Evolutionary conservation across 208 protist genomes (phyloP).

Genomic region (Trypanosoma grayi): DNA sequence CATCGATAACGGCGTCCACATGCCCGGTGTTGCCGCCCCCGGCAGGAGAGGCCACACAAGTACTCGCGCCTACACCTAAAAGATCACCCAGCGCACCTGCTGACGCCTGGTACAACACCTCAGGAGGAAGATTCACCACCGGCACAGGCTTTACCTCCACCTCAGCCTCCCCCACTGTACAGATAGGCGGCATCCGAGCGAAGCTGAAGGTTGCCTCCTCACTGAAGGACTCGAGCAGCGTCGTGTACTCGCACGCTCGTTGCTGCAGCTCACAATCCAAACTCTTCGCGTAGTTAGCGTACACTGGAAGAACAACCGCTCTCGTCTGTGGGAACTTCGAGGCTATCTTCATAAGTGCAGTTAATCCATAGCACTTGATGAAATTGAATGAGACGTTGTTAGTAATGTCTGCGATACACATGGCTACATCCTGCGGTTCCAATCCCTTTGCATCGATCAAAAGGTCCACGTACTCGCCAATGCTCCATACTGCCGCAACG

Average conservation of each 20-base stretch:
- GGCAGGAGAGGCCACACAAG: background rate
- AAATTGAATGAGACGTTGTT: constrained; percentile 60
- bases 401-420: constrained; percentile 63
- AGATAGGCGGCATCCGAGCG: constrained; percentile 79
- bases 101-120: constrained; percentile 47
- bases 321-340: constrained; percentile 66
- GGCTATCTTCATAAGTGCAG: constrained; percentile 93
- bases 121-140: constrained; percentile 50
- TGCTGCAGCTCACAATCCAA: constrained; percentile 95
- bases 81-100: constrained; percentile 66
- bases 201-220: constrained; percentile 76
- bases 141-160: constrained; percentile 56
- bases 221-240: constrained; percentile 72
- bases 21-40: background rate
- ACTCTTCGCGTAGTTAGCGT: constrained; percentile 57
- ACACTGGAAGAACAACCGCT: constrained; percentile 41
- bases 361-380: constrained; percentile 93
- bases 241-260: constrained; percentile 90
- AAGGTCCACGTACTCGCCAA: constrained; percentile 96
- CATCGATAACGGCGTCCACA: constrained; percentile 13
- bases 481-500: constrained; percentile 92
- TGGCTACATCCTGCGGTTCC: constrained; percentile 41
- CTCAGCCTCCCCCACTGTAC: constrained; percentile 18
- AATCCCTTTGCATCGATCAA: constrained; percentile 42
- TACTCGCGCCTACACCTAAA: constrained; percentile 43